These are phyloP conservation scores for Prinsepia uniflora DNA, from an alignment of 306 rosid species.

Conservation along the genomic window DNA sequence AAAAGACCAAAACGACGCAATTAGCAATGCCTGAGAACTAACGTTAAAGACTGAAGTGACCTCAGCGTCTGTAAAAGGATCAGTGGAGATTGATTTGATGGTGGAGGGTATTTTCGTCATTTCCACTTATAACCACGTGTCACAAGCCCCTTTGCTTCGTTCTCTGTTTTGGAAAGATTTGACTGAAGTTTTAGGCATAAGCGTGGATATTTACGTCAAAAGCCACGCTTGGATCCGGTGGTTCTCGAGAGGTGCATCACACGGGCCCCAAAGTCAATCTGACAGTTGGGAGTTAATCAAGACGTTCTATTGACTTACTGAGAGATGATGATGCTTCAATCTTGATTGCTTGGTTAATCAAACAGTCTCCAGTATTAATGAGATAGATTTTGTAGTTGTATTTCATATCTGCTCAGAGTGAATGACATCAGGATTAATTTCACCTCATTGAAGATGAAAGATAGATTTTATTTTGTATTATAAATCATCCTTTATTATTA, in stretches of 20 bases:
- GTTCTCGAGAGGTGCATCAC: conserved; percentile 12
- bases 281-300: conserved; percentile 11
- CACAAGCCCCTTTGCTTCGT: accelerated
- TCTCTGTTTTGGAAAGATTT: conserved; percentile 26
- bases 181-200: conserved; percentile 18
- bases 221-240: conserved; percentile 17
- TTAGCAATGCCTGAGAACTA: conserved; percentile 11
- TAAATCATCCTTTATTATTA: neutral
- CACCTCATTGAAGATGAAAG: neutral
- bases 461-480: no score
- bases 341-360: conserved; percentile 10
- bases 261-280: conserved; percentile 15
- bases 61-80: conserved; percentile 28
- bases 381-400: neutral
- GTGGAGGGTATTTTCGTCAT: conserved; percentile 38
- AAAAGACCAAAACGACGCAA: conserved; percentile 47
- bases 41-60: conserved; percentile 28
- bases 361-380: conserved; percentile 1
- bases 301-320: neutral
- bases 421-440: conserved; percentile 1
- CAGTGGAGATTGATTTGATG: conserved; percentile 35
- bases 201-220: conserved; percentile 9
- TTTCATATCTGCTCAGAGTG: neutral
- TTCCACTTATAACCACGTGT: neutral
- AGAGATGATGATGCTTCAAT: neutral